These are phyloP conservation scores for Gnomoniopsis smithogilvyi DNA, from an alignment of 2,329 filamentous ascomycete species.

Conservation along the genomic window DNA sequence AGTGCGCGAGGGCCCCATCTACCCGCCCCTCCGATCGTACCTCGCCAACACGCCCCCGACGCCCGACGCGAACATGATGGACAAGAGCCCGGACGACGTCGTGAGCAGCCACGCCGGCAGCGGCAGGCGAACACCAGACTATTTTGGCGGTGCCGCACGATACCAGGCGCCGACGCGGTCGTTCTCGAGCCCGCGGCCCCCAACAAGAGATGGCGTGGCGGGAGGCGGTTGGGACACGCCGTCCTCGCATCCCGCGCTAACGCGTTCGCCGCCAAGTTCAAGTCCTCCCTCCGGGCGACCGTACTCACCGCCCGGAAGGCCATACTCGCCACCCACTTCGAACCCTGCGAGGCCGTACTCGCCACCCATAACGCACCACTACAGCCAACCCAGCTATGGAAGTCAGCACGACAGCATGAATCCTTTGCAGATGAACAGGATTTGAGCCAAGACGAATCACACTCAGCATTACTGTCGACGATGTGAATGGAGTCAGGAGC, in stretches of 20 bases:
- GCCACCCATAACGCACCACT: conserved; percentile 22
- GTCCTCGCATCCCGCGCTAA: no score
- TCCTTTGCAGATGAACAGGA: conserved; percentile 54
- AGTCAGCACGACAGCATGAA: conserved; percentile 41
- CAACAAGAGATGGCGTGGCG: conserved; percentile 24
- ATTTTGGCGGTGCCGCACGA: conserved; percentile 51
- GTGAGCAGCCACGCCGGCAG: conserved; percentile 5
- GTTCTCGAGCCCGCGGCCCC: conserved; percentile 53
- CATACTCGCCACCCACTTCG: neutral
- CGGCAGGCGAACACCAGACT: conserved; percentile 50
- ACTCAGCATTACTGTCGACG: neutral
- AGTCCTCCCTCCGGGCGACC: no score
- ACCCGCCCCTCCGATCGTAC: conserved; percentile 21
- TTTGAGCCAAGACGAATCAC: conserved; percentile 31
- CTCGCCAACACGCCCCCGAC: conserved; percentile 13
- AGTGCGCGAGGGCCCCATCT: conserved; percentile 24
- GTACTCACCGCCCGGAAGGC: no score
- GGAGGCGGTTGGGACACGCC: conserved; percentile 38
- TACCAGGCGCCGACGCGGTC: conserved; percentile 54
- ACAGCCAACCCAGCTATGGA: conserved; percentile 18
- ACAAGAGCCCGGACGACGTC: conserved; percentile 20
- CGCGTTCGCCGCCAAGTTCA: no score
- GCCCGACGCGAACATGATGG: conserved; percentile 19
- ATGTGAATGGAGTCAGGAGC: neutral
- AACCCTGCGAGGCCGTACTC: conserved; percentile 4